Evolutionary conservation across 106 monocot genomes (phyloP).

Genomic region (Xerophyta viscosa): DNA sequence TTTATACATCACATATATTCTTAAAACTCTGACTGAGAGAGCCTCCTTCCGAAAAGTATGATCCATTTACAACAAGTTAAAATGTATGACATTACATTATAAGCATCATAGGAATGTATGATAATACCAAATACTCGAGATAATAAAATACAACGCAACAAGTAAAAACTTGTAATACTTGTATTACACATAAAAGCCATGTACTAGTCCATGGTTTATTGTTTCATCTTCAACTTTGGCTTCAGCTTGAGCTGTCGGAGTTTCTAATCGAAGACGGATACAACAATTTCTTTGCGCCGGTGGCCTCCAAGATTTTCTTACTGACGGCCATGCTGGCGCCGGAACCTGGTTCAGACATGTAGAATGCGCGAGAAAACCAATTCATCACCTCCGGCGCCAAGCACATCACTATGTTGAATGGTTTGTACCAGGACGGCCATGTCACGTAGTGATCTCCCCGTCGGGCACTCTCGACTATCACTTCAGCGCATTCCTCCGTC

Average conservation of each 20-base stretch:
- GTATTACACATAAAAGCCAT: too few species aligned
- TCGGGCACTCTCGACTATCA: constrained; percentile 48
- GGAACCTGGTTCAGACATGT: constrained; percentile 19
- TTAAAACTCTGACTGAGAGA: too few species aligned
- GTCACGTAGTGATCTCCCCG: constrained; percentile 53
- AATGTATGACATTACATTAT: too few species aligned
- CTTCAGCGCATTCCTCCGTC: constrained; percentile 33
- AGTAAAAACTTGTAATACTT: too few species aligned
- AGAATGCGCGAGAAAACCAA: constrained; percentile 36
- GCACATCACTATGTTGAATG: constrained; percentile 32
- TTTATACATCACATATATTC: too few species aligned
- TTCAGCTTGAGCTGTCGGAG: not conserved
- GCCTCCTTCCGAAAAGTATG: too few species aligned
- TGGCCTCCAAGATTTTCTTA: constrained; percentile 42
- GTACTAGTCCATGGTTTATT: too few species aligned
- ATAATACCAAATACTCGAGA: too few species aligned
- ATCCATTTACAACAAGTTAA: too few species aligned
- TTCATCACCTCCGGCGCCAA: constrained; percentile 55
- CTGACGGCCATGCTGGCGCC: constrained; percentile 27
- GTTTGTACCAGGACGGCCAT: constrained; percentile 60
- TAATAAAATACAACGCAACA: too few species aligned
- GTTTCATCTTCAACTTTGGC: too few species aligned
- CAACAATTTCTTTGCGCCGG: constrained; percentile 46
- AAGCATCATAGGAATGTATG: too few species aligned
- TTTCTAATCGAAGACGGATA: constrained; percentile 57